A percentile compares a stretch with the other conserved stretches of the same genome.
Conservation (phyloP, 805 yeast species). For the Yamadazyma philogaea region DNA sequence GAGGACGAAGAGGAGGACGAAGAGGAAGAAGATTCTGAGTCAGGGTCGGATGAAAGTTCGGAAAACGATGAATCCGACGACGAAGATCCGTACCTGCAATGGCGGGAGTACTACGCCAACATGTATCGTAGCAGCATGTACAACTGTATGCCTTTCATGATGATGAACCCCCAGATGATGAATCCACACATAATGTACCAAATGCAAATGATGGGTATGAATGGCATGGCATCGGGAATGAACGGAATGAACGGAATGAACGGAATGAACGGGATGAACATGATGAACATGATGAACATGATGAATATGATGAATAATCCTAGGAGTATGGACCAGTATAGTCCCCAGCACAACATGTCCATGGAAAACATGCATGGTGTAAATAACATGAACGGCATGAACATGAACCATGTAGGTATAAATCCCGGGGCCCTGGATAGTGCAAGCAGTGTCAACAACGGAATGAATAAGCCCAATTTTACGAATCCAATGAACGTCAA, state of each 20-base stretch:
- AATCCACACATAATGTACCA: constrained; percentile 10
- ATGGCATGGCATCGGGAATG: background rate
- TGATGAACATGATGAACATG: constrained; percentile 10
- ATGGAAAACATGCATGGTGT: constrained; percentile 5
- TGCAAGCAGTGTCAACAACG: background rate
- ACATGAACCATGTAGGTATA: constrained; percentile 1
- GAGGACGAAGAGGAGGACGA: constrained; percentile 8
- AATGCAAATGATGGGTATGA: constrained; percentile 11
- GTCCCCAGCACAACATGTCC: constrained; percentile 1
- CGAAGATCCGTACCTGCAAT: constrained; percentile 27
- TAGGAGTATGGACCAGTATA: constrained; percentile 3
- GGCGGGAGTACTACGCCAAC: constrained; percentile 33
- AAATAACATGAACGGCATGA: constrained; percentile 10
- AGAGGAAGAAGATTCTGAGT: constrained; percentile 11
- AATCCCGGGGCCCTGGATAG: background rate
- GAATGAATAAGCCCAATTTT: constrained; percentile 5
- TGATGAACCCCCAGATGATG: constrained; percentile 12
- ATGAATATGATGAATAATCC: constrained; percentile 5
- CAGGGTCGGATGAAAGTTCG: constrained; percentile 10
- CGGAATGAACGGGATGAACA: constrained; percentile 9
- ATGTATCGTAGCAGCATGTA: constrained; percentile 17
- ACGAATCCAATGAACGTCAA: background rate
- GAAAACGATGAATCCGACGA: constrained; percentile 13
- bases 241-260: constrained; percentile 5
- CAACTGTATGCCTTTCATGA: constrained; percentile 9